A percentile compares a stretch with the other conserved stretches of the same genome.
Conservation (phyloP, 345 rosid genomes). For the Hypericum perforatum region DNA sequence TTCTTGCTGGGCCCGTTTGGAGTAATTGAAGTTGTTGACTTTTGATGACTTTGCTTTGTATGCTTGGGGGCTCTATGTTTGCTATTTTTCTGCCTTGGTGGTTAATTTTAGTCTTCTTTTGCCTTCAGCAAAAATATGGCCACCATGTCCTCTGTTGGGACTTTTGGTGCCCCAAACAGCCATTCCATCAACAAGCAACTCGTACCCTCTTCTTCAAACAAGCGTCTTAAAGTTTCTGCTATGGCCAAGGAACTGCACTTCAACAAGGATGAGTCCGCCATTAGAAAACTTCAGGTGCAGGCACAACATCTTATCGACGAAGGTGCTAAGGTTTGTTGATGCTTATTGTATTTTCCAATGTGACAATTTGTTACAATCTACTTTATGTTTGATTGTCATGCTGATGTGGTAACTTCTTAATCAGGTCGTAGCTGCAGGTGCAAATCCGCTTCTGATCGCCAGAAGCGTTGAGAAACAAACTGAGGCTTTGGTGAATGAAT, state of each 20-base stretch:
- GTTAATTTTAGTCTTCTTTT: too few species aligned
- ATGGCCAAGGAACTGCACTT: constrained; percentile 86
- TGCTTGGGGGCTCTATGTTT: too few species aligned
- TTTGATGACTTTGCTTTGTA: too few species aligned
- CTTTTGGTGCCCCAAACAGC: constrained; percentile 53
- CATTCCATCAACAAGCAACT: constrained; percentile 42
- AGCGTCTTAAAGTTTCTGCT: constrained; percentile 55
- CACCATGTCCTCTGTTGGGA: constrained; percentile 59
- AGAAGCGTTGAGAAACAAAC: constrained; percentile 92
- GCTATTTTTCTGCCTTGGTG: too few species aligned
- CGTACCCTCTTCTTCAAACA: constrained; percentile 37
- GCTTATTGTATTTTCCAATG: not conserved
- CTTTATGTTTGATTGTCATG: too few species aligned
- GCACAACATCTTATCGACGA: constrained; percentile 94
- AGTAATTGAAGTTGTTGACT: too few species aligned
- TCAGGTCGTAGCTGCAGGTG: constrained; percentile 98
- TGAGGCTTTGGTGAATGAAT: too few species aligned
- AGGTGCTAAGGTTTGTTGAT: constrained; percentile 72
- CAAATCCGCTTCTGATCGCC: constrained; percentile 88
- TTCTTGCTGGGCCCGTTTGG: too few species aligned
- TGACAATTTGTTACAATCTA: too few species aligned
- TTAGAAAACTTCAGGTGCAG: constrained; percentile 87
- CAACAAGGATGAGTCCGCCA: constrained; percentile 87
- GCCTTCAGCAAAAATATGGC: constrained; percentile 45
- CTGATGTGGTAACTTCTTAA: not conserved